A percentile compares a stretch with the other conserved stretches of the same genome.
These are phyloP conservation scores for Lathyrus tuberosus DNA, from an alignment of 306 rosid genomes.

Conservation along the genomic window DNA sequence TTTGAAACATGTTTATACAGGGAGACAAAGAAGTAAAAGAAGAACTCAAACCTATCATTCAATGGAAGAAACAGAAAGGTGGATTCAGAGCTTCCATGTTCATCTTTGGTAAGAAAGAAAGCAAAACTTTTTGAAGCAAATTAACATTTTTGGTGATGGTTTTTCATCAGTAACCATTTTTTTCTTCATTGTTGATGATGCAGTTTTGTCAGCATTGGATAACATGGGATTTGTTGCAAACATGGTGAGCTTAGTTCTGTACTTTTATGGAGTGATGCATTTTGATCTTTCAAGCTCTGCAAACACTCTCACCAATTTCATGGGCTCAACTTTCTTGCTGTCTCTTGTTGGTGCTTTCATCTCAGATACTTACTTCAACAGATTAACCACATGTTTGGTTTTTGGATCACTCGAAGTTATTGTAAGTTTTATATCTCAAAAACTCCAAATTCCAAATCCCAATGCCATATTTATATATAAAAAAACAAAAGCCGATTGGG, in stretches of 20 bases:
- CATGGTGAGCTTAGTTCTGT: conserved; percentile 75
- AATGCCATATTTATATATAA: conserved; percentile 11
- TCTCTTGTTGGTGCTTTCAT: conserved; percentile 83
- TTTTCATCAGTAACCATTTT: background rate
- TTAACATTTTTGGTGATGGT: background rate
- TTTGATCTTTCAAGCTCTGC: conserved; percentile 67
- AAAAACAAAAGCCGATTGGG: background rate
- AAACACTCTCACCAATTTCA: conserved; percentile 79
- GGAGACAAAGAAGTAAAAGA: conserved; percentile 50
- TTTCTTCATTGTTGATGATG: background rate
- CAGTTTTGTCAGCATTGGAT: conserved; percentile 70
- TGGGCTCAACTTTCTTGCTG: conserved; percentile 82
- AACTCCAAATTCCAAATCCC: conserved; percentile 36
- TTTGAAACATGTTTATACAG: conserved; percentile 41
- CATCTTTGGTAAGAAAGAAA: conserved; percentile 56
- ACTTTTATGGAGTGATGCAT: conserved; percentile 65
- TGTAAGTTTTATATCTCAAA: conserved; percentile 45
- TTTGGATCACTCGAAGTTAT: conserved; percentile 71
- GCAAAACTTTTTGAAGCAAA: background rate
- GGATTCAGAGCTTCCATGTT: conserved; percentile 77
- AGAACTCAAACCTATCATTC: conserved; percentile 34
- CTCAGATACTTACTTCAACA: conserved; percentile 73
- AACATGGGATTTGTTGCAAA: conserved; percentile 84
- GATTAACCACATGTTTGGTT: conserved; percentile 66
- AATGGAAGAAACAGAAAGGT: conserved; percentile 54